phyloP scores from a whole-genome alignment of 371 early-diverging fungal genomes.

The Lichtheimia ramosa region DNA sequence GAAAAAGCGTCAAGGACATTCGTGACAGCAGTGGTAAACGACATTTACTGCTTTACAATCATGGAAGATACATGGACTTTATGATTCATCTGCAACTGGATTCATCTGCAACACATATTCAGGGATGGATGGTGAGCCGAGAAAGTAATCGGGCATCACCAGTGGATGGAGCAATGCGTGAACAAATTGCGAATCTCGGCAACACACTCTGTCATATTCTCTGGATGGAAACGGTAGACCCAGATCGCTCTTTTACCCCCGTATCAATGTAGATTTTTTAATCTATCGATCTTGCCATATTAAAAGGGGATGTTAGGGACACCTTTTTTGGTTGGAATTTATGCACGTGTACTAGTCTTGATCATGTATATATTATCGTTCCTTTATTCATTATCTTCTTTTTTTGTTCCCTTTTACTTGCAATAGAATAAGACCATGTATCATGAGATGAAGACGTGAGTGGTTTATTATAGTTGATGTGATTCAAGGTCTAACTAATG shows the following conservation, averaged over 20 bases:
- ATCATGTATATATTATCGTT: not conserved
- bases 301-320: not conserved
- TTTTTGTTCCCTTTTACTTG: not conserved
- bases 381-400: not conserved
- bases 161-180: conserved; percentile 28
- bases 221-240: conserved; percentile 19
- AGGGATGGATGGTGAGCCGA: conserved; percentile 43
- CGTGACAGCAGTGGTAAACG: conserved; percentile 21
- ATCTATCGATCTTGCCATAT: not conserved
- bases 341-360: too few relatives aligned
- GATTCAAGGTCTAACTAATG: too few relatives aligned
- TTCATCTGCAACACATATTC: conserved; percentile 5
- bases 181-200: conserved; percentile 32
- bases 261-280: too few relatives aligned
- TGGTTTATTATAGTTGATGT: too few relatives aligned
- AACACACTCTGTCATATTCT: conserved; percentile 31
- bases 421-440: not conserved
- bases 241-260: too few relatives aligned
- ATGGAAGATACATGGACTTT: conserved; percentile 42
- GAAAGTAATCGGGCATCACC: conserved; percentile 16
- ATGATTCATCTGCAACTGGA: conserved; percentile 34
- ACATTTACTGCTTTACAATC: conserved; percentile 31
- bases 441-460: not conserved
- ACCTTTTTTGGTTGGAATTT: too few relatives aligned
- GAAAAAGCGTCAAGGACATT: conserved; percentile 25